A percentile compares a stretch with the other conserved stretches of the same genome.
These are phyloP conservation scores for Plectranthus barbatus DNA, from an alignment of 257 asterid species.

Conservation along the genomic window DNA sequence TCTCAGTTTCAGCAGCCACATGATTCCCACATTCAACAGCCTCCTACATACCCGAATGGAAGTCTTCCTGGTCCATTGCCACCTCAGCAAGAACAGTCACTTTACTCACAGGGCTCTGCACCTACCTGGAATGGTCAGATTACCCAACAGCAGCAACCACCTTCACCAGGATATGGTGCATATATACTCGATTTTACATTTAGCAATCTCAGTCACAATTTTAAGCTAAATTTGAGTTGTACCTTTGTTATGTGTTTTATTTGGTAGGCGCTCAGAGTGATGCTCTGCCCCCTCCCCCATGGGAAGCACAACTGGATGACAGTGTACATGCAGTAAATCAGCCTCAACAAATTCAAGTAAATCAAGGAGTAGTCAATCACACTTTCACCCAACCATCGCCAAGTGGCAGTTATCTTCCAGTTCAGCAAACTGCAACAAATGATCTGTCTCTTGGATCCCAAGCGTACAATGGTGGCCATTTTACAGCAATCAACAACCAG, in stretches of 20 bases:
- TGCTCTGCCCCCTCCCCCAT: constrained; percentile 85
- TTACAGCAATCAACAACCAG: constrained; percentile 25
- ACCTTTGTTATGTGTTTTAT: background rate
- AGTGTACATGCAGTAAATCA: constrained; percentile 31
- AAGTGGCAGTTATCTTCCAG: constrained; percentile 32
- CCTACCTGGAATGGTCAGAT: constrained; percentile 57
- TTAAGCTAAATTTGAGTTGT: background rate
- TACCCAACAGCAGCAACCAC: constrained; percentile 62
- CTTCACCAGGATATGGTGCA: constrained; percentile 70
- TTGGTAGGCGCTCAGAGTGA: constrained; percentile 43
- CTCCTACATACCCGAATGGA: constrained; percentile 51
- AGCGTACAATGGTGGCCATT: constrained; percentile 34
- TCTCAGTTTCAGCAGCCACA: constrained; percentile 63
- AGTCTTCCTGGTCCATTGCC: constrained; percentile 36
- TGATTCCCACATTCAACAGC: constrained; percentile 34
- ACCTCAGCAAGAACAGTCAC: constrained; percentile 47
- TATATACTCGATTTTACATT: constrained; percentile 5
- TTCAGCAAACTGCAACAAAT: constrained; percentile 27
- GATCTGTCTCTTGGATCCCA: constrained; percentile 39
- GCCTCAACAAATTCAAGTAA: constrained; percentile 39
- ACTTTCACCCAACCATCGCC: constrained; percentile 28
- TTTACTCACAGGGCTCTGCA: constrained; percentile 45
- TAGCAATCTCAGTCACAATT: background rate
- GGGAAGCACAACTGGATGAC: constrained; percentile 70
- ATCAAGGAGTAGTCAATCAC: constrained; percentile 23